Conservation (phyloP, 2,329 filamentous ascomycete species). For the Arachnomyces sp. region DNA sequence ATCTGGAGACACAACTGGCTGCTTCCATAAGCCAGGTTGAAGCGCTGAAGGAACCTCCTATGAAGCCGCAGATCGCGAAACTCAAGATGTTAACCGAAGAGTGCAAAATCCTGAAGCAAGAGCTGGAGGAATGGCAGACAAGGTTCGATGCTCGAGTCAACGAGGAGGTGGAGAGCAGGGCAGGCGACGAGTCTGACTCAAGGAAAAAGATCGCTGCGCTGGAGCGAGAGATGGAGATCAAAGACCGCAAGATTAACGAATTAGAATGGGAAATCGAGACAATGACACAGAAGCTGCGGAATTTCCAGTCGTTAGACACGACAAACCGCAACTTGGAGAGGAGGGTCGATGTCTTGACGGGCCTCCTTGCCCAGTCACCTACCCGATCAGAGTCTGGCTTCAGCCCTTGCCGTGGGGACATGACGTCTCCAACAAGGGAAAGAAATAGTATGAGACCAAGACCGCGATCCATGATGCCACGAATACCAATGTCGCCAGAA, state of each 20-base stretch:
- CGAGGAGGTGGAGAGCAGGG: constrained; percentile 22
- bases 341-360: constrained; percentile 29
- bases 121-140: constrained; percentile 23
- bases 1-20: constrained; percentile 40
- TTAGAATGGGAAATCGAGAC: constrained; percentile 26
- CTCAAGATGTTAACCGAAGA: constrained; percentile 28
- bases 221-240: constrained; percentile 24
- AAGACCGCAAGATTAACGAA: constrained; percentile 23
- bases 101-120: constrained; percentile 23
- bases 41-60: constrained; percentile 32
- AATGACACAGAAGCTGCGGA: constrained; percentile 24
- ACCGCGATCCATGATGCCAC: constrained; percentile 14
- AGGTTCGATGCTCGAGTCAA: constrained; percentile 27
- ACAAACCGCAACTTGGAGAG: constrained; percentile 26
- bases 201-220: constrained; percentile 23
- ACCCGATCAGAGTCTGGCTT: constrained; percentile 14
- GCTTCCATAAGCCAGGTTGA: constrained; percentile 32
- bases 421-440: constrained; percentile 7
- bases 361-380: constrained; percentile 29
- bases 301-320: constrained; percentile 22
- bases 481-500: constrained; percentile 3
- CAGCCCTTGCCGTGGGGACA: constrained; percentile 11
- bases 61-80: constrained; percentile 28
- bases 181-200: constrained; percentile 21
- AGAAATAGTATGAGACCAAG: constrained; percentile 9